These are phyloP conservation scores for Arachis hypogaea DNA, from an alignment of 306 rosid species.

Conservation along the genomic window DNA sequence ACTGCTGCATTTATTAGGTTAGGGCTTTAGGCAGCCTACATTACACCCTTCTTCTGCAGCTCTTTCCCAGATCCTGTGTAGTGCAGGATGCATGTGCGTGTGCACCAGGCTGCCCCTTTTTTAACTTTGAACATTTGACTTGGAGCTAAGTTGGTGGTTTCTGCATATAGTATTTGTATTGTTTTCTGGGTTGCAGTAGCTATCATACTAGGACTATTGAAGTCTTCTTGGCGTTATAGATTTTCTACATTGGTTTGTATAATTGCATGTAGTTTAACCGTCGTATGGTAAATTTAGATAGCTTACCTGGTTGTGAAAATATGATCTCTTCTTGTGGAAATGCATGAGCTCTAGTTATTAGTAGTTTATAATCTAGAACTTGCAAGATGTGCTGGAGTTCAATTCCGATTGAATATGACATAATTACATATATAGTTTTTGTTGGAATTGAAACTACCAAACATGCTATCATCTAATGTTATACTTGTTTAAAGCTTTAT, in stretches of 20 bases:
- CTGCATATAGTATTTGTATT: background rate
- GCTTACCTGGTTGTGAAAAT: background rate
- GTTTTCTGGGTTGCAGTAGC: background rate
- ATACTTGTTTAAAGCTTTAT: background rate
- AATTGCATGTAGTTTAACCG: background rate
- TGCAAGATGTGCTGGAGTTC: background rate
- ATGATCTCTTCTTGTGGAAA: conserved; percentile 6
- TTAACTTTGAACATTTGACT: background rate
- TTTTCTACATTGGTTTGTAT: background rate
- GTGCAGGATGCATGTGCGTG: too few relatives aligned
- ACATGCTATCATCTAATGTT: background rate
- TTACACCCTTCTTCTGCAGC: too few relatives aligned
- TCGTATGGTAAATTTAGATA: conserved; percentile 3
- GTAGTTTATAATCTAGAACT: background rate
- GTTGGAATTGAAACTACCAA: background rate
- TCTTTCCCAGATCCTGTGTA: too few relatives aligned
- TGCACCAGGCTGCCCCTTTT: background rate
- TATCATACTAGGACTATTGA: background rate
- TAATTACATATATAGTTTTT: background rate
- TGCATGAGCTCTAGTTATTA: background rate
- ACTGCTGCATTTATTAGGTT: too few relatives aligned
- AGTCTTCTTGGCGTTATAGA: conserved; percentile 1
- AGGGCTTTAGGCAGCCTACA: too few relatives aligned
- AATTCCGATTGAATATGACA: background rate
- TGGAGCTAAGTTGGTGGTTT: background rate